Evolutionary conservation across 768 basidiomycete genomes (phyloP), one percentile per base, ranked within the genome.

Genomic region (Boletus fagicola): DNA sequence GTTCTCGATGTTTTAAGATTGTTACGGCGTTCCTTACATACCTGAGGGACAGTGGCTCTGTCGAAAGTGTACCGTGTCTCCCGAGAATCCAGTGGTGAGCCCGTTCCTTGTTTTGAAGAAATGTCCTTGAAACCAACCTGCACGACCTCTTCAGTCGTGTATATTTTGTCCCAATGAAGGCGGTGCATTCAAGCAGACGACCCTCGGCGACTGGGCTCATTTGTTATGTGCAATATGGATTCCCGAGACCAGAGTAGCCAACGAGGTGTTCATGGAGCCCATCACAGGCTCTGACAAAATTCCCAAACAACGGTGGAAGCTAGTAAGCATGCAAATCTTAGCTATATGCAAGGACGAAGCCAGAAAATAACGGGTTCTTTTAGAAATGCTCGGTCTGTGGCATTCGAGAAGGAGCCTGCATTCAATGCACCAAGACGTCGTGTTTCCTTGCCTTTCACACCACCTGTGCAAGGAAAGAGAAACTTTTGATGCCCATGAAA

Each of bases 1-100:
- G 20, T 50, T 30, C 59, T 65, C 57, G 67, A 36, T 9, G n/a
- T 43, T 49, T 35, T 3, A 61, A 97, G 97, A 99, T 70, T 99
- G 97, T 68, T 99, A 99, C 67, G 97, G 97, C 20, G 94, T 99
- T 2, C 97, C 97, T 12, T 99, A 99, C 69, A 98, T 99, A 57
- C 97, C 97, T 0, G 97, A 99, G 76, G 97, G 97, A 1, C 97
- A 99, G 72, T 99, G 97, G 97, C 83, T 99, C 35, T 99, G 97
- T 71, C 78, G 97, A 46, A 99, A 99, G 74, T 99, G 97, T 67
- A 98, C 94, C 0, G 94, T 98, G 11, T 96, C 94, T 1, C 97
- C 97, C 0, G 96, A 98, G 72, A 90, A 87, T 64, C 93, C 95
- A 15, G 97, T 99, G 58, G 94, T 95, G 68, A 62, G 91, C 75